Percentiles rank a stretch among this genome's conserved stretches.
phyloP scores from a whole-genome alignment of 2,329 filamentous ascomycete species.

The Setomelanomma holmii region DNA sequence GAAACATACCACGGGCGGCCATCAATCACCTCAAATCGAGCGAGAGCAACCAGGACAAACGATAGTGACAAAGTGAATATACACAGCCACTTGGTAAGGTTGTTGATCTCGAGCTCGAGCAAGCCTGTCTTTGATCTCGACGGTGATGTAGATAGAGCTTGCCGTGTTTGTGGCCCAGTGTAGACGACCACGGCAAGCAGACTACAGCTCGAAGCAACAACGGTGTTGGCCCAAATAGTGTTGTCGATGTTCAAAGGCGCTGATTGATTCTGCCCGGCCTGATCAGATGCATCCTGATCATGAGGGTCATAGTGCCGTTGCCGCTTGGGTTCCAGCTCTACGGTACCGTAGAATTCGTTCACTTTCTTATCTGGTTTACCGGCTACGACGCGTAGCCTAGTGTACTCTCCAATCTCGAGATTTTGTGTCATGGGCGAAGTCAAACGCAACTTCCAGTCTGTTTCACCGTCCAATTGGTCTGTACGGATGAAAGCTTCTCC shows the following conservation, averaged over 20 bases:
- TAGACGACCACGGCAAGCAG: conserved; percentile 92
- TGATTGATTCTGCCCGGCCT: conserved; percentile 55
- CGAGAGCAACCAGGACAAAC: conserved; percentile 83
- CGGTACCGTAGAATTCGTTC: conserved; percentile 91
- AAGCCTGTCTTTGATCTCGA: conserved; percentile 94
- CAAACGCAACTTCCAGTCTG: conserved; percentile 95
- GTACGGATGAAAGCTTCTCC: conserved; percentile 97
- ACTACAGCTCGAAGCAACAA: conserved; percentile 89
- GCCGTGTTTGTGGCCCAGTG: conserved; percentile 91
- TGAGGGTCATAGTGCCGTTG: conserved; percentile 57
- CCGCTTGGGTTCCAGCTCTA: conserved; percentile 72
- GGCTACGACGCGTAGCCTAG: conserved; percentile 72
- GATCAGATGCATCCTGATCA: conserved; percentile 29
- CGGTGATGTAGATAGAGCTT: conserved; percentile 88
- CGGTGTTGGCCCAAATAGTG: conserved; percentile 97
- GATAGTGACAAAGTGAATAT: conserved; percentile 86
- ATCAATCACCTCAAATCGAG: conserved; percentile 75
- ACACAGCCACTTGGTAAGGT: conserved; percentile 93
- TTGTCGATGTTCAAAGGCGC: conserved; percentile 90
- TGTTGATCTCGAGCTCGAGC: conserved; percentile 96
- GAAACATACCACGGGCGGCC: conserved; percentile 88
- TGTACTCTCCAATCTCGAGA: conserved; percentile 75
- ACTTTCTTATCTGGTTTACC: conserved; percentile 93
- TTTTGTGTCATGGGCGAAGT: conserved; percentile 85
- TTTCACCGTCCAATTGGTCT: conserved; percentile 96